Percentiles rank a stretch among this genome's conserved stretches.
Evolutionary conservation across 768 basidiomycete species (phyloP).

Genomic region (Russula earlei): DNA sequence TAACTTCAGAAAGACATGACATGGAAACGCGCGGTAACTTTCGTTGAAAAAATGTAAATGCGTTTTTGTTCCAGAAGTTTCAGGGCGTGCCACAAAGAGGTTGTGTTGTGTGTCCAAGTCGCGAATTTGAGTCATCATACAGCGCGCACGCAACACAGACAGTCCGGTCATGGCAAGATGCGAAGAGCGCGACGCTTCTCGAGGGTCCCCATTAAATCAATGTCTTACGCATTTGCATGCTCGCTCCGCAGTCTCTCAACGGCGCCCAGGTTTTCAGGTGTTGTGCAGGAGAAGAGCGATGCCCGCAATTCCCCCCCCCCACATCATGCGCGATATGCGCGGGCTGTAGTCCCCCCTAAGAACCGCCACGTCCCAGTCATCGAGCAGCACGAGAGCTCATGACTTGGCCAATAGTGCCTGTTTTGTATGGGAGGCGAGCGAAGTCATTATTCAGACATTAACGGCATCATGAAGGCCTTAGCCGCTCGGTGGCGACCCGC

Average conservation of each 20-base stretch:
- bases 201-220: no score
- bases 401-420: no score
- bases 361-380: not conserved
- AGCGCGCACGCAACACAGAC: no score
- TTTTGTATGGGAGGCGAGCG: no score
- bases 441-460: not conserved
- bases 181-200: no score
- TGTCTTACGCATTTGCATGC: not conserved
- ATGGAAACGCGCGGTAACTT: slow-evolving; percentile 4
- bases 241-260: not conserved
- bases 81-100: slow-evolving; percentile 8
- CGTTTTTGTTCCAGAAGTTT: not conserved
- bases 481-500: not conserved
- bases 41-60: not conserved
- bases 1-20: slow-evolving; percentile 7
- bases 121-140: no score
- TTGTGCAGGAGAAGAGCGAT: no score
- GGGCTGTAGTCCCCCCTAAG: not conserved
- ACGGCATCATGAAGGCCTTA: not conserved
- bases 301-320: not conserved
- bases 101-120: not conserved
- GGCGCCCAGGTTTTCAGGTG: no score
- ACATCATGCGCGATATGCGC: not conserved
- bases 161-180: no score
- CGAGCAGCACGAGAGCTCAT: not conserved